A percentile compares a stretch with the other conserved stretches of the same genome.
Evolutionary conservation across 2,329 filamentous ascomycete genomes (phyloP).

Genomic region (Colletotrichum sojae): DNA sequence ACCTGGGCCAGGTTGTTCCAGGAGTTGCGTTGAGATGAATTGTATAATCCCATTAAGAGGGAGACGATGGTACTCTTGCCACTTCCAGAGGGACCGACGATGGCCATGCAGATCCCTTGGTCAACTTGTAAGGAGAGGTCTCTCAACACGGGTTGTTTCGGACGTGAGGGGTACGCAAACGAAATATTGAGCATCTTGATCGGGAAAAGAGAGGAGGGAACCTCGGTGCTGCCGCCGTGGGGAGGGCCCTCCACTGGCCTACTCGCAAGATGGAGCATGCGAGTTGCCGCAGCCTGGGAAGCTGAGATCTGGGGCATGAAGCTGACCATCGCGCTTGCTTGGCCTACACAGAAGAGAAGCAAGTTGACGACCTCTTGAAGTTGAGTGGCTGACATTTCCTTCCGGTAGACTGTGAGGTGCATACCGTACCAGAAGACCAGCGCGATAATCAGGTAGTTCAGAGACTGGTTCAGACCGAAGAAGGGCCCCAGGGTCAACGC

Average conservation of each 20-base stretch:
- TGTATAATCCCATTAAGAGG: slow-evolving; percentile 81
- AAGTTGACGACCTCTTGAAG: slow-evolving; percentile 85
- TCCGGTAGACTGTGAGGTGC: slow-evolving; percentile 68
- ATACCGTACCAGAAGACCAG: slow-evolving; percentile 89
- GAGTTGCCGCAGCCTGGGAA: slow-evolving; percentile 79
- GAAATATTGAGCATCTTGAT: slow-evolving; percentile 69
- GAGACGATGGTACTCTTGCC: slow-evolving; percentile 90
- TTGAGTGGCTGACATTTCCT: slow-evolving; percentile 62
- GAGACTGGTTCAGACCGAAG: slow-evolving; percentile 83
- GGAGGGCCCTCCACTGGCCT: slow-evolving; percentile 59
- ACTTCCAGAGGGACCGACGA: slow-evolving; percentile 89
- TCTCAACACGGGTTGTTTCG: slow-evolving; percentile 49
- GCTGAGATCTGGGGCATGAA: slow-evolving; percentile 86
- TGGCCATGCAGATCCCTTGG: slow-evolving; percentile 76
- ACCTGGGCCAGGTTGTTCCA: slow-evolving; percentile 53
- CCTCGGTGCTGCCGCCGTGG: background rate
- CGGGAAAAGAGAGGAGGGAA: slow-evolving; percentile 56
- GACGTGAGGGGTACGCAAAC: slow-evolving; percentile 80
- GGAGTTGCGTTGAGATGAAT: slow-evolving; percentile 47
- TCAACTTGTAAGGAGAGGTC: slow-evolving; percentile 67
- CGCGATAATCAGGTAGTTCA: slow-evolving; percentile 79
- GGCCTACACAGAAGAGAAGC: slow-evolving; percentile 86
- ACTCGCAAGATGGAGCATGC: slow-evolving; percentile 78
- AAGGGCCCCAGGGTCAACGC: slow-evolving; percentile 78
- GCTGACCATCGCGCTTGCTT: slow-evolving; percentile 77